Evolutionary conservation across 345 rosid species (phyloP).

Genomic region (Lenwebbia sp.): DNA sequence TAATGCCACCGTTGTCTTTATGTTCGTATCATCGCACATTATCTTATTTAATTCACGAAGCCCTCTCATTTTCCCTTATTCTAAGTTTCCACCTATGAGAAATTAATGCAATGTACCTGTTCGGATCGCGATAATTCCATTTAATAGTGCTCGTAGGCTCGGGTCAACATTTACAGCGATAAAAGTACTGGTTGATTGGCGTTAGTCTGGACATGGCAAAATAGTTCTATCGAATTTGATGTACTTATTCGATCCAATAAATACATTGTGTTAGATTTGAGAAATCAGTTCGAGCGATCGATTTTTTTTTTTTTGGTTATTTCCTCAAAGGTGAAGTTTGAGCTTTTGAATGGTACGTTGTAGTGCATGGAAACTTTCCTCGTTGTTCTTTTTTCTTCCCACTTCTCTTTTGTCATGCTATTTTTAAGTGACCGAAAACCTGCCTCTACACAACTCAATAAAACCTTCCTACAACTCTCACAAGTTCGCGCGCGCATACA

Average conservation of each 20-base stretch:
- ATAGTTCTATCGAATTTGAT: accelerated
- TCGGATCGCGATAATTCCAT: neutral
- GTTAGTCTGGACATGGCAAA: neutral
- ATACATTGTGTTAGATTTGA: accelerated
- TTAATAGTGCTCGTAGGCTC: accelerated
- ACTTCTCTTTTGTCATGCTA: neutral
- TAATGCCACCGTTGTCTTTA: neutral
- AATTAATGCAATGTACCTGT: neutral
- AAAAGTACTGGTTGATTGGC: accelerated
- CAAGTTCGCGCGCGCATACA: accelerated
- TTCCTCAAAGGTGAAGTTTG: neutral
- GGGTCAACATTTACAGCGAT: accelerated
- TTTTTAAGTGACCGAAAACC: neutral
- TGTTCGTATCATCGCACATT: neutral
- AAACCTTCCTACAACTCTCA: neutral
- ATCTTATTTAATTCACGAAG: neutral
- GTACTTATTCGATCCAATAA: neutral
- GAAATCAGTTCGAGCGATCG: accelerated
- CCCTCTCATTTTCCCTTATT: neutral
- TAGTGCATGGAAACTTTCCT: neutral
- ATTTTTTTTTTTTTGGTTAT: neutral
- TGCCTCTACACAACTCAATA: neutral
- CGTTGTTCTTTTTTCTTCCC: neutral
- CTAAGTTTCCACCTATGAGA: neutral
- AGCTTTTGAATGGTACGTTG: neutral